Base-by-base conservation (phyloP, 139 green algal genomes). In the Tetraselmis chui region DNA sequence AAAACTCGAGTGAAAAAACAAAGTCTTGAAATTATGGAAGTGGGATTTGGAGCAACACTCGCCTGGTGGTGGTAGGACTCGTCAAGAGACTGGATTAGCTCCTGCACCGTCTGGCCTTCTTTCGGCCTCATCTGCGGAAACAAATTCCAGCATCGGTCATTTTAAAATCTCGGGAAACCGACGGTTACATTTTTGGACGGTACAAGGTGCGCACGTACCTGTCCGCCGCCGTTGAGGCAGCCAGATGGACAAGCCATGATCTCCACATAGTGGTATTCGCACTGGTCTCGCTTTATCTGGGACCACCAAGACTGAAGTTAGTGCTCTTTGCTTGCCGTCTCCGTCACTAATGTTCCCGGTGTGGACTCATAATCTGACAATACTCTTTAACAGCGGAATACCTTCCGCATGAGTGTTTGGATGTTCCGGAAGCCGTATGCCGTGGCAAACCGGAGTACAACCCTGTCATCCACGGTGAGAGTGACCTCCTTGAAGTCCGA, bases 361-460 rank as follows among this genome's bases (percentile, higher is more conserved):
- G n/a, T n/a, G n/a, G n/a, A n/a, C n/a, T n/a, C n/a, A n/a, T n/a
- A n/a, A n/a, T n/a, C n/a, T n/a, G n/a, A n/a, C n/a, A n/a, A n/a
- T n/a, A n/a, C n/a, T n/a, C n/a, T n/a, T 67, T 18, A 67, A 67
- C 5, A 67, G 45, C 18, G 18, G 11, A 67, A 18, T 25, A 77
- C 74, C 26, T 29, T 28, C 5, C 96, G 88, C 75, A 99, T 84
- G 0, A 99, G 79, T 1, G 92, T 95, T 86, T 99, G 97, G 81
- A 99, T 99, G 89, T 99, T 99, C 0, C 95, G 84, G 87, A 99
- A 99, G 29, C 96, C 96, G 81, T 99, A 98, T 0, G 91, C 95
- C 0, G 82, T 77, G 0, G 92, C 94, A 84, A 97, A 96, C 31
- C 89, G 86, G 78, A 99, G 89, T 83, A 95, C 84, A 23, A 77